These are phyloP conservation scores for Aurantiochytrium sp. DNA, from an alignment of 108 stramenopile species.

Conservation along the genomic window DNA sequence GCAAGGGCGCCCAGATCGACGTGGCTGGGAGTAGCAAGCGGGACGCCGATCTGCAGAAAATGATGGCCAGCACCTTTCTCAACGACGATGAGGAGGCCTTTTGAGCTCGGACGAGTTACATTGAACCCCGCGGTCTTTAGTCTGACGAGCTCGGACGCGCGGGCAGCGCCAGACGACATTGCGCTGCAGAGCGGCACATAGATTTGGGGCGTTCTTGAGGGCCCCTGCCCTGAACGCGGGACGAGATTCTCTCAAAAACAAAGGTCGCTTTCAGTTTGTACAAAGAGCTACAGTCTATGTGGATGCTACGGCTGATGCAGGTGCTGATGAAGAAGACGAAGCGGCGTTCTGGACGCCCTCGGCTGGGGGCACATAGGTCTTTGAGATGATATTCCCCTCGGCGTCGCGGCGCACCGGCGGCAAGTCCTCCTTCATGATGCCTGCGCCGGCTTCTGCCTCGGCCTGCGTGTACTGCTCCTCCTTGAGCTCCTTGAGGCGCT, in stretches of 20 bases:
- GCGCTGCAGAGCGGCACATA: too few species aligned
- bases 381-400: not conserved
- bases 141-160: too few species aligned
- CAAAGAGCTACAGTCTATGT: too few species aligned
- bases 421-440: constrained; percentile 29
- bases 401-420: constrained; percentile 17
- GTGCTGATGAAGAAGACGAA: not conserved
- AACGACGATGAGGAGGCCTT: constrained; percentile 15
- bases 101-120: too few species aligned
- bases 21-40: not conserved
- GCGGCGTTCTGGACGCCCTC: not conserved
- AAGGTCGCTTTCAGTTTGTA: too few species aligned
- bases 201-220: too few species aligned
- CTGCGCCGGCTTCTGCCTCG: constrained; percentile 23
- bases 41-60: not conserved
- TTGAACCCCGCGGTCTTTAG: too few species aligned
- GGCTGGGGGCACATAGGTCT: not conserved
- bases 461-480: constrained; percentile 35
- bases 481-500: not conserved
- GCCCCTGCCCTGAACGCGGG: too few species aligned
- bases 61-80: constrained; percentile 11
- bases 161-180: too few species aligned
- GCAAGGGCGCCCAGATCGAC: not conserved
- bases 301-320: too few species aligned
- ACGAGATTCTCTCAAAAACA: too few species aligned